These are phyloP conservation scores for Eucalyptus microcorys DNA, from an alignment of 345 rosid genomes.

Conservation along the genomic window DNA sequence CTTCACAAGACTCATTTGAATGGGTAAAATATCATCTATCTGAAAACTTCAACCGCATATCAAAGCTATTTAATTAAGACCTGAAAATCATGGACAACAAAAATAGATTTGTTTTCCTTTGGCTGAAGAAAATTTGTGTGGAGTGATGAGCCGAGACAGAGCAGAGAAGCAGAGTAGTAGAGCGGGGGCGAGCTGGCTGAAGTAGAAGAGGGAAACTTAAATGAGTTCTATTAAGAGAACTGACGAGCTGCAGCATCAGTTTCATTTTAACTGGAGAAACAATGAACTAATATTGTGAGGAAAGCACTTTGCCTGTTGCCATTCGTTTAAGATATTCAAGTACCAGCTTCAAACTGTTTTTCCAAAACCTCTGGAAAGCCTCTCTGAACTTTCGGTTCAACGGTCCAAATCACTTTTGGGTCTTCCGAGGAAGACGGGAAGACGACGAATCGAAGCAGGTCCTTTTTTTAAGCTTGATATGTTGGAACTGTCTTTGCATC, in stretches of 20 bases:
- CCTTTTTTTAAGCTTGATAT: not conserved
- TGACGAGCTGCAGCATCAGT: not conserved
- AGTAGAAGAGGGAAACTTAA: not conserved
- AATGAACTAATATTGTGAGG: not conserved
- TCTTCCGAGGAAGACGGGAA: not conserved
- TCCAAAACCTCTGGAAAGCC: not conserved
- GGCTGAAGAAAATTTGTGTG: not conserved
- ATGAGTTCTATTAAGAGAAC: not conserved
- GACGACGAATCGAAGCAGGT: not conserved
- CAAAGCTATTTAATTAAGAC: not conserved
- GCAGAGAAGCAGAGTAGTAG: not conserved
- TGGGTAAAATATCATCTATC: not conserved
- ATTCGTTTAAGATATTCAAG: not conserved
- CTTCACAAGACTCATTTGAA: not conserved
- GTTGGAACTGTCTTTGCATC: not conserved
- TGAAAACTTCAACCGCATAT: not conserved
- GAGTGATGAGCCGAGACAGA: not conserved
- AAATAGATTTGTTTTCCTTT: not conserved
- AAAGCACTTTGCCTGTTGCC: not conserved
- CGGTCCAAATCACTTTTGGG: not conserved
- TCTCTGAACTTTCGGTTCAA: not conserved
- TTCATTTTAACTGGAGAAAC: not conserved
- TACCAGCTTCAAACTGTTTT: not conserved
- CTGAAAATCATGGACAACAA: not conserved
- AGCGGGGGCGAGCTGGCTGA: not conserved